These are phyloP conservation scores for Calonectria hongkongensis DNA, from an alignment of 2,329 filamentous ascomycete species.

Conservation along the genomic window DNA sequence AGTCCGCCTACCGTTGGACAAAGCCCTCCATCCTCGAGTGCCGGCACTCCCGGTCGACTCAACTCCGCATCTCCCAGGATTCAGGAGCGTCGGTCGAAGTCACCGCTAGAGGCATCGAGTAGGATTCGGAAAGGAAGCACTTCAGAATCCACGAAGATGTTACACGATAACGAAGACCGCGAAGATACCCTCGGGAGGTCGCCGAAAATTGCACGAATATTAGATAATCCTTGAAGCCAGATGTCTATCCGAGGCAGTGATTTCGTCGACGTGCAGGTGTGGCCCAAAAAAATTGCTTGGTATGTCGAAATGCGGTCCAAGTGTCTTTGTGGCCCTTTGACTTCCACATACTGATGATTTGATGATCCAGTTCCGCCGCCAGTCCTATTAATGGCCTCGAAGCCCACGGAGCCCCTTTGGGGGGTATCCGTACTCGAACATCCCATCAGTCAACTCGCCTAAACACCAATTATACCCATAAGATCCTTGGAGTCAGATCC, in stretches of 20 bases:
- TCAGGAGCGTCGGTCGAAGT: conserved; percentile 47
- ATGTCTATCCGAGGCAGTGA: conserved; percentile 17
- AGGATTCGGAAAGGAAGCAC: conserved; percentile 53
- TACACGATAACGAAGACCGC: conserved; percentile 54
- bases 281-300: neutral
- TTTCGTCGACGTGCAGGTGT: conserved; percentile 20
- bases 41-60: conserved; percentile 48
- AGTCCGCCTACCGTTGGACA: conserved; percentile 49
- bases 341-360: neutral
- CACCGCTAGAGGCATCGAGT: conserved; percentile 35
- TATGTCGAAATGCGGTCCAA: conserved; percentile 5
- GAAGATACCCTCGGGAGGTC: conserved; percentile 54
- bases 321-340: neutral
- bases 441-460: no score
- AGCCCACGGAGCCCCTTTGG: neutral
- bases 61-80: conserved; percentile 52
- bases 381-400: neutral
- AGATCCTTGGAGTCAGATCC: no score
- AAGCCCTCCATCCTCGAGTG: conserved; percentile 49
- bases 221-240: conserved; percentile 45
- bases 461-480: no score
- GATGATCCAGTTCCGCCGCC: neutral
- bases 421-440: neutral
- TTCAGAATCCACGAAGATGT: conserved; percentile 49
- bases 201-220: conserved; percentile 56